Percentiles rank a stretch among this genome's conserved stretches.
Conservation (phyloP, 2,329 filamentous ascomycete species). For the Aspergillus quadricinctus region DNA sequence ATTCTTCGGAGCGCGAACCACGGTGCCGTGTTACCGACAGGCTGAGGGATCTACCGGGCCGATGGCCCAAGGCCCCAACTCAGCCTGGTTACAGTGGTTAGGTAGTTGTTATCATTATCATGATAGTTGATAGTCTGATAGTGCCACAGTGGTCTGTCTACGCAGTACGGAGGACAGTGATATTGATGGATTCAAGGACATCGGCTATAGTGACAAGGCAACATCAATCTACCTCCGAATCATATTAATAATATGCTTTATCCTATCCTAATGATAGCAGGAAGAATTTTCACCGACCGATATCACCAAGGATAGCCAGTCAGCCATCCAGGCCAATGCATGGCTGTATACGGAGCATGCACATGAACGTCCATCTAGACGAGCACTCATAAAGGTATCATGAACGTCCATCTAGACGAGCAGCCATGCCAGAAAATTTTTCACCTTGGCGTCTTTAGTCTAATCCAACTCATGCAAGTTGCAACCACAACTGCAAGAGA, state of each 20-base stretch:
- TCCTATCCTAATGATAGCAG: background rate
- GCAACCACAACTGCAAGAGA: background rate
- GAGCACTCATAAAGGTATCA: background rate
- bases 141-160: no score
- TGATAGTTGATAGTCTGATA: background rate
- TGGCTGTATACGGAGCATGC: no score
- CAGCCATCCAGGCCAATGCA: background rate
- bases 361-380: background rate
- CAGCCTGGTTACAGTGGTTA: background rate
- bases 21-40: background rate
- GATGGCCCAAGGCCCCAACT: background rate
- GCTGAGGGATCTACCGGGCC: background rate
- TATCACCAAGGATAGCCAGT: background rate
- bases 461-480: background rate
- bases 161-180: background rate
- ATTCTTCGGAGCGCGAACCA: background rate
- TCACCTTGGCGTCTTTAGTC: background rate
- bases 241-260: background rate
- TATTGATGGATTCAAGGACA: background rate
- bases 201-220: no score
- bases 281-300: background rate
- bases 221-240: no score
- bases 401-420: background rate
- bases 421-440: background rate
- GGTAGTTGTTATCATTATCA: background rate